Base-by-base conservation (phyloP, 371 early-diverging fungal species). In the Enteropsectra breve region DNA sequence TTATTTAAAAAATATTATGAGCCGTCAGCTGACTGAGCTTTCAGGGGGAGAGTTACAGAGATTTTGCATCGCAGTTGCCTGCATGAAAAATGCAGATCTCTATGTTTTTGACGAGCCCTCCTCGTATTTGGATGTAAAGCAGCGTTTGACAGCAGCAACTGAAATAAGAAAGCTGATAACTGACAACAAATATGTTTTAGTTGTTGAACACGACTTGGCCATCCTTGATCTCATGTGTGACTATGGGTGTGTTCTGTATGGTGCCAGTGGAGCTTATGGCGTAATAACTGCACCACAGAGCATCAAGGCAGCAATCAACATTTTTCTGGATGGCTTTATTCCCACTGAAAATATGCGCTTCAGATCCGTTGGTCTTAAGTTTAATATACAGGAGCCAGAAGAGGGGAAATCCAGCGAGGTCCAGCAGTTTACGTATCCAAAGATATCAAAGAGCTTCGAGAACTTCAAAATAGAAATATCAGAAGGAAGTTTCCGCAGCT, bases 101-200 rank as follows among this genome's bases (percentile, higher is more conserved):
- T 95, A 92, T 82, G 94, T 96, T 90, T 94, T 94, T 81, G 98
- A 97, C 79, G 98, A 97, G 82, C 98, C 98, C 57, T 92, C 95
- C 29, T 88, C 88, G 55, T 97, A 92, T 78, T 83, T 97, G 72
- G 98, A 97, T 83, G 97, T 97, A 50, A 94, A 93, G 86, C 98
- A 97, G 83, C 88, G 98, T 82, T 81, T 97, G 76, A 90, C 90
- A 64, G 95, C 92, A 67, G 94, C 95, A 55, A 84, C 84, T 48
- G 89, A 90, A 46, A 94, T 97, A 75, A 88, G 95, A 59, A 84
- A 86, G 34, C 80, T 96, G 64, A 82, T 91, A 43, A 68, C 78
- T 40, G 82, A 80, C 83, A 52, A 85, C 78, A 84, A 85, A 66
- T 96, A 93, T 80, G 90, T 96, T 52, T 88, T 97, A 77, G 90